phyloP scores from a whole-genome alignment of 2,329 filamentous ascomycete species.

The Tympanopsis confertula region DNA sequence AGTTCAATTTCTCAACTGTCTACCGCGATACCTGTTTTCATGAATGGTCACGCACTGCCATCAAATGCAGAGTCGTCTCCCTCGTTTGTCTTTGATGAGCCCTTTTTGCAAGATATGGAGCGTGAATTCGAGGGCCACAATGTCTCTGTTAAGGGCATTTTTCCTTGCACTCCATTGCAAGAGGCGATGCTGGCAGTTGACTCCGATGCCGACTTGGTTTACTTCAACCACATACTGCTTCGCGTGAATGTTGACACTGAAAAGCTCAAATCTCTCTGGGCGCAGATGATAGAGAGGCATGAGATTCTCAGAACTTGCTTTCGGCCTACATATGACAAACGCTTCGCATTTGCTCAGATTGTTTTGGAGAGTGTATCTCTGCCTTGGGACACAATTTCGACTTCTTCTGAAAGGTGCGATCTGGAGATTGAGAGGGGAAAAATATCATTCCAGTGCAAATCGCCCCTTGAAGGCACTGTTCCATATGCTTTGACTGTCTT shows the following conservation, averaged over 20 bases:
- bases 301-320: constrained; percentile 72
- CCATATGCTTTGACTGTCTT: too few relatives aligned
- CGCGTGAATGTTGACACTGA: constrained; percentile 36
- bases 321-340: constrained; percentile 44
- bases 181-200: constrained; percentile 70
- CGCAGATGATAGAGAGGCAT: constrained; percentile 50
- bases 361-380: constrained; percentile 37
- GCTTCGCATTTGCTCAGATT: constrained; percentile 61
- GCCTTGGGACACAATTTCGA: constrained; percentile 24
- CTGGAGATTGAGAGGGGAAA: too few relatives aligned
- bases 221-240: constrained; percentile 64
- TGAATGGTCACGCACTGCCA: too few relatives aligned
- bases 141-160: constrained; percentile 36
- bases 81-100: constrained; percentile 7
- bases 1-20: too few relatives aligned
- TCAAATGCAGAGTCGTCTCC: too few relatives aligned
- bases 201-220: constrained; percentile 34
- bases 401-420: constrained; percentile 7
- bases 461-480: constrained; percentile 3
- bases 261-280: constrained; percentile 49
- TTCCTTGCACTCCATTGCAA: constrained; percentile 79
- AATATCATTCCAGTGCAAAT: constrained; percentile 27
- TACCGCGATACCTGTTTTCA: constrained; percentile 12
- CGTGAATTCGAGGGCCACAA: constrained; percentile 17
- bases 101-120: constrained; percentile 16